These are phyloP conservation scores for Paraphoma chrysanthemicola DNA, from an alignment of 2,329 filamentous ascomycete genomes.

Conservation along the genomic window DNA sequence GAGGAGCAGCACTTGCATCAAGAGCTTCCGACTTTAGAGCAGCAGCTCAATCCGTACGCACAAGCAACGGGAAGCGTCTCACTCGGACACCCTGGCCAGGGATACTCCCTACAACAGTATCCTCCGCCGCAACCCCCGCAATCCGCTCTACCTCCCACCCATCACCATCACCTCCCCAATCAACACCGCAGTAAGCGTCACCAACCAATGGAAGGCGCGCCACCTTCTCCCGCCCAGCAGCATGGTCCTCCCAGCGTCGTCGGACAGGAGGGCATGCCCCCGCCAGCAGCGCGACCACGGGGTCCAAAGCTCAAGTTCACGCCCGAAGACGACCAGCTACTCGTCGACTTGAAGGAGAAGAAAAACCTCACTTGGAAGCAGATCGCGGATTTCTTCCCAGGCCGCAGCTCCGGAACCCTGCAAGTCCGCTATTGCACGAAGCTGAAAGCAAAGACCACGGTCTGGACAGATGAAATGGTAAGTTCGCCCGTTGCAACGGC, in stretches of 20 bases:
- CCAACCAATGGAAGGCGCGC: constrained; percentile 59
- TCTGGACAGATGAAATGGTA: constrained; percentile 95
- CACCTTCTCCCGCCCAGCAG: constrained; percentile 46
- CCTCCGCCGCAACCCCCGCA: constrained; percentile 34
- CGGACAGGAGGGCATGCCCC: constrained; percentile 85
- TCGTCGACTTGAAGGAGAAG: constrained; percentile 92
- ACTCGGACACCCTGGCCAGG: constrained; percentile 49
- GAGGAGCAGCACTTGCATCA: constrained; percentile 50
- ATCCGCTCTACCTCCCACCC: constrained; percentile 48
- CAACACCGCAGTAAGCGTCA: constrained; percentile 69
- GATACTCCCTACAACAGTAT: constrained; percentile 46
- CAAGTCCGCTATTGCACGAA: constrained; percentile 97
- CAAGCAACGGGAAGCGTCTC: constrained; percentile 48
- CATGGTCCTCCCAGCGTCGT: constrained; percentile 82
- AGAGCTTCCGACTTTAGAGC: constrained; percentile 48
- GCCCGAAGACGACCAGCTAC: constrained; percentile 84
- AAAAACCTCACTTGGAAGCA: constrained; percentile 97
- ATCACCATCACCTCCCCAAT: constrained; percentile 84
- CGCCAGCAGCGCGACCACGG: constrained; percentile 78
- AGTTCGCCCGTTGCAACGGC: constrained; percentile 44
- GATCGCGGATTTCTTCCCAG: constrained; percentile 95
- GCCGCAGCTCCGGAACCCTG: constrained; percentile 85
- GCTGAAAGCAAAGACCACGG: constrained; percentile 88
- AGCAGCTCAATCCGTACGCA: constrained; percentile 47
- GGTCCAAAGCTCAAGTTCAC: constrained; percentile 95